A percentile compares a stretch with the other conserved stretches of the same genome.
Conservation (phyloP, 768 basidiomycete genomes). For the Panaeolus cyanescens region DNA sequence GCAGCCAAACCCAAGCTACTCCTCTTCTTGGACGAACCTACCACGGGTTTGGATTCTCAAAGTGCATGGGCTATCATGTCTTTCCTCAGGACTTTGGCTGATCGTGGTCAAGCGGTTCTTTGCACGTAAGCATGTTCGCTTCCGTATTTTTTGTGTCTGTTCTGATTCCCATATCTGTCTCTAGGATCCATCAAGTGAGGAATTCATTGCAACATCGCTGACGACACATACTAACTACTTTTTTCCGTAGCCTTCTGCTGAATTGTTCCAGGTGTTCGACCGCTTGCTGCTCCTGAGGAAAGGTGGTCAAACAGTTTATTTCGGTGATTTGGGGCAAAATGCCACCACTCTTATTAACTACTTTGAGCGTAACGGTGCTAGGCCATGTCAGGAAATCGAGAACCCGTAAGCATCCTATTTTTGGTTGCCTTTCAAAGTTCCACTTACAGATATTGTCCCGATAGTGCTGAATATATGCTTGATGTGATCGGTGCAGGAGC, state of each 20-base stretch:
- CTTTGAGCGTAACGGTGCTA: conserved; percentile 70
- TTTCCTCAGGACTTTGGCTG: conserved; percentile 76
- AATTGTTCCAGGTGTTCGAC: conserved; percentile 82
- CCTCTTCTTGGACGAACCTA: conserved; percentile 90
- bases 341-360: conserved; percentile 69
- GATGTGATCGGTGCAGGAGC: conserved; percentile 77
- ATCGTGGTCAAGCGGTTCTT: conserved; percentile 84
- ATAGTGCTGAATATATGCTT: conserved; percentile 63
- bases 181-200: conserved; percentile 45
- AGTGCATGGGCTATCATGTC: conserved; percentile 83
- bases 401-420: conserved; percentile 65
- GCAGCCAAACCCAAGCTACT: conserved; percentile 76
- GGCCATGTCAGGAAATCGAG: conserved; percentile 60
- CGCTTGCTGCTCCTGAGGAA: conserved; percentile 72
- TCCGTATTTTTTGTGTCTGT: conserved; percentile 12
- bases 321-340: conserved; percentile 69
- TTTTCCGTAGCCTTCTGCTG: conserved; percentile 67
- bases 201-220: not conserved
- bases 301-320: conserved; percentile 79
- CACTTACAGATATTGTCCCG: conserved; percentile 20
- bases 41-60: conserved; percentile 86
- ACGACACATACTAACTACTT: not conserved
- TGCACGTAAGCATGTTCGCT: conserved; percentile 63
- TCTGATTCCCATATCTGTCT: not conserved
- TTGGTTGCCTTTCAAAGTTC: conserved; percentile 3